Base-by-base conservation (phyloP, 208 protist species). In the Sergeia podlipaevii region DNA sequence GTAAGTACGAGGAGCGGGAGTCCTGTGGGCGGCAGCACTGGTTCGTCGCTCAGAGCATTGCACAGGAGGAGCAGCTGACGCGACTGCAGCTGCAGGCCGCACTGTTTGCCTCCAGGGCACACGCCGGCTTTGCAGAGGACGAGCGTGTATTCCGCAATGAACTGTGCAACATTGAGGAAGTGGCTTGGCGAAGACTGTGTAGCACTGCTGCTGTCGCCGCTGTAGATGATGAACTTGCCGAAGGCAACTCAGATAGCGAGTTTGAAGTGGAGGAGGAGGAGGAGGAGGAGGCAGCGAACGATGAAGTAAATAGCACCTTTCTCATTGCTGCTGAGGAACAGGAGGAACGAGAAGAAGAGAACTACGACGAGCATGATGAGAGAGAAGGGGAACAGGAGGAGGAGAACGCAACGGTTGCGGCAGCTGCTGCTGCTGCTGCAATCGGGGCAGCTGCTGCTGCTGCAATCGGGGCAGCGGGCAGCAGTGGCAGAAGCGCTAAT, bases 1-100 rank as follows among this genome's bases (percentile, higher is more conserved):
- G 54, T 11, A 70, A 70, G 42, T 55, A 70, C 20, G 62, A 75
- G 10, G 68, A 75, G 37, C 43, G 68, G 20, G 51, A 15, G 13
- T 52, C 52, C 28, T 70, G 70, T 28, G 63, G 63, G 17, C 70
- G 54, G 23, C 8, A 62, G 23, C 39, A 70, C 54, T 26, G 51
- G 21, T 46, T 72, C 18, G n/a, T 42, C 33, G 26, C 13, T 3
- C 47, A 60, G 49, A 21, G 49, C 21, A 45, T 77, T 5, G 42
- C 20, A 1, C 20, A 66, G 21, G 64, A 68, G 45, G 70, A 77
- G 49, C 32, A 56, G 6, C 30, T 24, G 8, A 53, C 39, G 20
- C 53, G 63, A 27, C 60, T 42, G 4, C 5, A 7, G 11, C 21
- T 77, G n/a, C 38, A 34, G 26, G n/a, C 8, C 2, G 21, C n/a